These are phyloP conservation scores for Quercus phellos DNA, from an alignment of 331 rosid species.

Conservation along the genomic window DNA sequence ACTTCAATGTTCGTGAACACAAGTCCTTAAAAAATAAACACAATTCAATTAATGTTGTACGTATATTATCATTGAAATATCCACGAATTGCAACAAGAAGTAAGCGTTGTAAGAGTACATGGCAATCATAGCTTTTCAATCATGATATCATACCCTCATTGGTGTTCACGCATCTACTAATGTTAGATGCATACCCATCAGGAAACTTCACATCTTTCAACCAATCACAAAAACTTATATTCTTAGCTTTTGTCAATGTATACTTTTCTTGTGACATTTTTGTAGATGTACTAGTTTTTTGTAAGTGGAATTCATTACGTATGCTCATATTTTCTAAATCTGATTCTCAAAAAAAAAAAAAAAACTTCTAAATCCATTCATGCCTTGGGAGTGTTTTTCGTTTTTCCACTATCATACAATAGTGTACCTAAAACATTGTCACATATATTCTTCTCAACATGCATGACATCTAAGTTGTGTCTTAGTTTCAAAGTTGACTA, in stretches of 20 bases:
- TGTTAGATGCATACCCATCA: neutral
- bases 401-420: neutral
- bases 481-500: neutral
- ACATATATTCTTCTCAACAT: neutral
- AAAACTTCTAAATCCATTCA: neutral
- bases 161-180: neutral
- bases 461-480: slow-evolving; percentile 7
- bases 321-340: neutral
- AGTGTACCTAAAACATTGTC: neutral
- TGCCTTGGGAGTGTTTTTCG: neutral
- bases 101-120: neutral
- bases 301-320: neutral
- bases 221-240: neutral
- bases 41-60: neutral
- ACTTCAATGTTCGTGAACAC: neutral
- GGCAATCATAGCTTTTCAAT: neutral
- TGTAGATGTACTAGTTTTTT: too few species aligned
- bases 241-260: neutral
- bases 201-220: neutral
- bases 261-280: neutral
- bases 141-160: neutral
- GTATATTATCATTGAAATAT: neutral
- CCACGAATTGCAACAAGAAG: neutral
- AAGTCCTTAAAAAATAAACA: neutral
- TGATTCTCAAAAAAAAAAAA: too few species aligned